These are phyloP conservation scores for Sporobolomyces phaffii DNA, from an alignment of 768 basidiomycete species.

Conservation along the genomic window DNA sequence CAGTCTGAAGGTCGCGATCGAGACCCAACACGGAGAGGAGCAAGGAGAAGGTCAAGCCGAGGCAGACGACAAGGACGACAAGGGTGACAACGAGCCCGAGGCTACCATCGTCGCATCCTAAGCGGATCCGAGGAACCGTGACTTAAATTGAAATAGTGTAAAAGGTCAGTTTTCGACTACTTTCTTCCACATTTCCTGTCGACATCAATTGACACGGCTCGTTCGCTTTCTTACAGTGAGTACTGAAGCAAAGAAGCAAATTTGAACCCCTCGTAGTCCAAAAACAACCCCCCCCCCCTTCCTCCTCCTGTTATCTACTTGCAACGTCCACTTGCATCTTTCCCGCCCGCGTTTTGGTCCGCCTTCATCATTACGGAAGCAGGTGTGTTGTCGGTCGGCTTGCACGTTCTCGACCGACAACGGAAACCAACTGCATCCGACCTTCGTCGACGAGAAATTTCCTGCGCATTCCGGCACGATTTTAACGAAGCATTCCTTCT, in stretches of 20 bases:
- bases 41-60: not conserved
- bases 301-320: not conserved
- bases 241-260: not conserved
- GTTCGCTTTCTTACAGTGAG: not conserved
- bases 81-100: slow-evolving; percentile 24
- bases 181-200: no score
- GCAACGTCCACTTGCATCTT: no score
- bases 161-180: no score
- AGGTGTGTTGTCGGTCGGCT: no score
- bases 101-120: slow-evolving; percentile 37
- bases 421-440: no score
- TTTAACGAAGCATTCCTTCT: not conserved
- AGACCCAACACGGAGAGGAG: slow-evolving; percentile 50
- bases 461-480: not conserved
- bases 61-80: slow-evolving; percentile 3
- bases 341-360: no score
- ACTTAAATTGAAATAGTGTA: not conserved
- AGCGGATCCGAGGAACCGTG: not conserved
- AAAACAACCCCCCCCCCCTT: not conserved
- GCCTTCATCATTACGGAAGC: no score
- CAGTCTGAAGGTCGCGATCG: slow-evolving; percentile 92
- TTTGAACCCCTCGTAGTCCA: not conserved
- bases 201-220: no score
- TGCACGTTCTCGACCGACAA: no score
- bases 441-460: not conserved